Conservation (phyloP, 768 basidiomycete species). For the Thelephora ganbajun region DNA sequence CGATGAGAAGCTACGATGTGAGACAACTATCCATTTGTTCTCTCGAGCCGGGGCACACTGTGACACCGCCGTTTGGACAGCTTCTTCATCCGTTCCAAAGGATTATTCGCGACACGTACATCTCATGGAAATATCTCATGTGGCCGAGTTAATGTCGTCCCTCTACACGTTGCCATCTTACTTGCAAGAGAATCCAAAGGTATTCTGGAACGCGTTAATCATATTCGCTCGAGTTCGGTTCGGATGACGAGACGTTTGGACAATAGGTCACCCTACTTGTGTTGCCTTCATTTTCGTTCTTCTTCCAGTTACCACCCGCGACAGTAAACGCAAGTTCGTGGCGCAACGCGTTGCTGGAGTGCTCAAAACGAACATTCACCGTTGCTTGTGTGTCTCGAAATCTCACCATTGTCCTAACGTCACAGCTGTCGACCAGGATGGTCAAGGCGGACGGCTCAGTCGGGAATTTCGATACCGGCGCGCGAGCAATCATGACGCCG, state of each 20-base stretch:
- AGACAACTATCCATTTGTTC: neutral
- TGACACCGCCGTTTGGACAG: slow-evolving; percentile 6
- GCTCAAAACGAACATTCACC: slow-evolving; percentile 1
- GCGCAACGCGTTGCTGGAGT: neutral
- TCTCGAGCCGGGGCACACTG: too few species aligned
- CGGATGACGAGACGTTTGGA: slow-evolving; percentile 5
- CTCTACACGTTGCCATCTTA: slow-evolving; percentile 37
- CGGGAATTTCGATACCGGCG: slow-evolving; percentile 54
- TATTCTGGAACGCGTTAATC: slow-evolving; percentile 14
- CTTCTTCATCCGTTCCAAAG: slow-evolving; percentile 4
- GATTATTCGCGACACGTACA: slow-evolving; percentile 19
- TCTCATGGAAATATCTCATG: slow-evolving; percentile 28
- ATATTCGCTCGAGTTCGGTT: neutral
- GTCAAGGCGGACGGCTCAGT: slow-evolving; percentile 46
- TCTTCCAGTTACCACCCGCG: slow-evolving; percentile 41
- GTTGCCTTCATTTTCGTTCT: slow-evolving; percentile 53
- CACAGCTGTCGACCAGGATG: slow-evolving; percentile 59
- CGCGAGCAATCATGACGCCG: slow-evolving; percentile 50
- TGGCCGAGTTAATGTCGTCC: slow-evolving; percentile 45
- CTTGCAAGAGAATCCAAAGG: slow-evolving; percentile 31
- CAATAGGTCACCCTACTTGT: slow-evolving; percentile 44
- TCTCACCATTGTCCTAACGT: slow-evolving; percentile 31
- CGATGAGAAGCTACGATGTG: slow-evolving; percentile 13
- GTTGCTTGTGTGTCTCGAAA: slow-evolving; percentile 4
- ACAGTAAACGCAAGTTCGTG: slow-evolving; percentile 26